phyloP scores from a whole-genome alignment of 129 eudicot genomes.

The Flaveria linearis region DNA sequence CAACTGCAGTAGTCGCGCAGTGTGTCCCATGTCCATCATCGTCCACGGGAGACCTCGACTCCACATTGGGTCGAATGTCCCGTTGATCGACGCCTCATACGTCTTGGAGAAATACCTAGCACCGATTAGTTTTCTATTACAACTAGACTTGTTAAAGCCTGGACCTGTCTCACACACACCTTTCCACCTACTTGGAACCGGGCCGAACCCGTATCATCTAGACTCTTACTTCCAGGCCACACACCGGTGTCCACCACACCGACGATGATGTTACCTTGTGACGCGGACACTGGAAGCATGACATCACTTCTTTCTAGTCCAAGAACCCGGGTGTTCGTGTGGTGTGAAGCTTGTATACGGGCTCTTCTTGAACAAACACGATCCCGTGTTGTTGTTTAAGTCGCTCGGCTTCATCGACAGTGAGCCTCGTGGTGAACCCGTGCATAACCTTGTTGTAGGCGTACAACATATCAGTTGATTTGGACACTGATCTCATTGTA shows the following conservation, averaged over 20 bases:
- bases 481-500: conserved; percentile 48
- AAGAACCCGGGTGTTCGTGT: conserved; percentile 77
- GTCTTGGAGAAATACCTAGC: conserved; percentile 65
- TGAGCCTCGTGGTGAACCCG: conserved; percentile 68
- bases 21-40: conserved; percentile 85
- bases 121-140: conserved; percentile 73
- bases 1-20: conserved; percentile 64
- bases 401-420: conserved; percentile 47
- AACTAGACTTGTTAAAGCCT: conserved; percentile 46
- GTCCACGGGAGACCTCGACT: conserved; percentile 73
- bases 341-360: conserved; percentile 59
- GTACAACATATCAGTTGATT: conserved; percentile 54
- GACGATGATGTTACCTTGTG: conserved; percentile 52
- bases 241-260: conserved; percentile 84
- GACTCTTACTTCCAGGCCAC: conserved; percentile 67
- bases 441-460: conserved; percentile 62
- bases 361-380: conserved; percentile 57
- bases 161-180: conserved; percentile 59
- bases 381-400: conserved; percentile 53
- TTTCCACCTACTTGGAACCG: conserved; percentile 65
- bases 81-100: conserved; percentile 51
- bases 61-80: conserved; percentile 56
- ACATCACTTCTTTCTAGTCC: conserved; percentile 46
- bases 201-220: conserved; percentile 56
- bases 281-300: conserved; percentile 25